A percentile compares a stretch with the other conserved stretches of the same genome.
Conservation (phyloP, 108 stramenopile species). For the Discostella pseudostelligera region DNA sequence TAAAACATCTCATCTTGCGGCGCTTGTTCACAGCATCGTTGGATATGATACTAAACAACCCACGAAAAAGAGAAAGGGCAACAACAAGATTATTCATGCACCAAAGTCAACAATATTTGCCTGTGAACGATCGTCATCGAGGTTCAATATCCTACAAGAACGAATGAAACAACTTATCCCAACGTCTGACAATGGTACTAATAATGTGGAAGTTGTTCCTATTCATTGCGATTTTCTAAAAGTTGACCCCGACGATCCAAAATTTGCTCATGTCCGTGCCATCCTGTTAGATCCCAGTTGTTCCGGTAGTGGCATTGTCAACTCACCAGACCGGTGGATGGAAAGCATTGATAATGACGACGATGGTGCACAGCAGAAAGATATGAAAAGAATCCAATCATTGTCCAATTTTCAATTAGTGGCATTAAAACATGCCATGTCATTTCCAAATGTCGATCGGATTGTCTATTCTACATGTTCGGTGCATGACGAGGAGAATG, state of each 20-base stretch:
- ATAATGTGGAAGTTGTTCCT: slow-evolving; percentile 40
- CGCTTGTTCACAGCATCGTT: slow-evolving; percentile 50
- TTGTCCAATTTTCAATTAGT: slow-evolving; percentile 90
- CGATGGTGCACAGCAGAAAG: slow-evolving; percentile 13
- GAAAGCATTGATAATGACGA: too few relatives aligned
- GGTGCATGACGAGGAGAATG: slow-evolving; percentile 92
- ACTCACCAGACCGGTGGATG: slow-evolving; percentile 64
- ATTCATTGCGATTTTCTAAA: slow-evolving; percentile 86
- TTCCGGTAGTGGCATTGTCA: slow-evolving; percentile 95
- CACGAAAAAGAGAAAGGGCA: slow-evolving; percentile 24
- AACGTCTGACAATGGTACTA: slow-evolving; percentile 1
- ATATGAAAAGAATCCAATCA: slow-evolving; percentile 58
- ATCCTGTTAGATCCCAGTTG: slow-evolving; percentile 98
- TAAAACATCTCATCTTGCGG: slow-evolving; percentile 97
- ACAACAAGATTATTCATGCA: slow-evolving; percentile 1
- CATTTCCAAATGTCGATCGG: slow-evolving; percentile 81
- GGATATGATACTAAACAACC: slow-evolving; percentile 7
- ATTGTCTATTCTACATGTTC: slow-evolving; percentile 99
- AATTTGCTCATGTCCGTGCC: slow-evolving; percentile 61
- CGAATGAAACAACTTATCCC: slow-evolving; percentile 62
- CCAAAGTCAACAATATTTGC: slow-evolving; percentile 73
- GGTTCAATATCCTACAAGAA: slow-evolving; percentile 69
- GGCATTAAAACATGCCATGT: slow-evolving; percentile 88
- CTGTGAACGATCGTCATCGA: slow-evolving; percentile 80
- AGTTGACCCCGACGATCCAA: slow-evolving; percentile 53